Percentiles rank a stretch among this genome's conserved stretches.
Conservation (phyloP, 2,329 filamentous ascomycete genomes). For the Ophiosphaerella narmari region DNA sequence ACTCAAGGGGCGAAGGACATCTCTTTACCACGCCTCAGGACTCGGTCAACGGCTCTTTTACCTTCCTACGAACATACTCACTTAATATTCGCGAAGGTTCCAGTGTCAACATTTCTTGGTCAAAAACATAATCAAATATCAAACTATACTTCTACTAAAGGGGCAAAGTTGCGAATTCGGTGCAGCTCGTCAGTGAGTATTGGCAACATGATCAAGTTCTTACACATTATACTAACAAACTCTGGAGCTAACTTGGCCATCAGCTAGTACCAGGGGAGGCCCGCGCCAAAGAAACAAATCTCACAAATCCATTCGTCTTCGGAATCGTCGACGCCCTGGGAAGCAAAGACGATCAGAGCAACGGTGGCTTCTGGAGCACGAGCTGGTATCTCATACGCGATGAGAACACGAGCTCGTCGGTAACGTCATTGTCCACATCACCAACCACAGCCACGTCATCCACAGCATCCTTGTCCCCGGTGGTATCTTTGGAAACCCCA, state of each 20-base stretch:
- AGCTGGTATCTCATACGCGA: not conserved
- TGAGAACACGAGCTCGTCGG: not conserved
- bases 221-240: too few relatives aligned
- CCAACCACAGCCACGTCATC: too few relatives aligned
- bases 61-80: conserved; percentile 2
- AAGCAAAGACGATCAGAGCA: not conserved
- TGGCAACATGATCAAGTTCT: too few relatives aligned
- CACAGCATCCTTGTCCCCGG: too few relatives aligned
- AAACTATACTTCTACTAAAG: conserved; percentile 5
- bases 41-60: not conserved
- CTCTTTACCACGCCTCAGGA: not conserved
- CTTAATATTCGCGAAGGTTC: conserved; percentile 2
- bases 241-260: too few relatives aligned
- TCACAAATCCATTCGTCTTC: not conserved
- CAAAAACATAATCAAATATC: not conserved
- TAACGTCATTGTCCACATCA: too few relatives aligned
- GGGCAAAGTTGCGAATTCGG: conserved; percentile 4
- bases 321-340: not conserved
- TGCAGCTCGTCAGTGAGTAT: not conserved
- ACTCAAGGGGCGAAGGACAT: not conserved
- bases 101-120: conserved; percentile 4
- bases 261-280: not conserved
- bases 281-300: not conserved
- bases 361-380: not conserved
- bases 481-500: too few relatives aligned